Conservation (phyloP, 2,329 filamentous ascomycete genomes). For the Bertia moriformis region DNA sequence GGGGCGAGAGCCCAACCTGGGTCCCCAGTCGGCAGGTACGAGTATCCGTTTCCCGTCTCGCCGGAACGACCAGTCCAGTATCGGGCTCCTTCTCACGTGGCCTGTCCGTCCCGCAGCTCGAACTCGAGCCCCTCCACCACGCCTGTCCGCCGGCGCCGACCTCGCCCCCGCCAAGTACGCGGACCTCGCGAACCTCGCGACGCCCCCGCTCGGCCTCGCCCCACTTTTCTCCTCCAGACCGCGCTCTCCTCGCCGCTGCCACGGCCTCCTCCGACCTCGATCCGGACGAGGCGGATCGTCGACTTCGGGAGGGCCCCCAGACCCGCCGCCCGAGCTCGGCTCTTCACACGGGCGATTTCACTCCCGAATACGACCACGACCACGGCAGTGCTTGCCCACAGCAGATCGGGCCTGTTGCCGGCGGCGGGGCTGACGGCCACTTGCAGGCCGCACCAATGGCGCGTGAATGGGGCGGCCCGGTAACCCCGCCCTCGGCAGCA, state of each 20-base stretch:
- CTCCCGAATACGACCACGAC: too few relatives aligned
- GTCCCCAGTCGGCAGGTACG: constrained; percentile 45
- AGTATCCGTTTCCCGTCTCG: constrained; percentile 5
- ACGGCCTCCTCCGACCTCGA: constrained; percentile 12
- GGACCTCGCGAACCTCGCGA: too few relatives aligned
- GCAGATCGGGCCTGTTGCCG: not conserved
- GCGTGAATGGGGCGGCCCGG: too few relatives aligned
- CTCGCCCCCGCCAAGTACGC: constrained; percentile 18
- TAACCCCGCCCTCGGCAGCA: not conserved
- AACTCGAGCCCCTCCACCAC: constrained; percentile 21
- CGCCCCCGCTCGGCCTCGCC: constrained; percentile 23
- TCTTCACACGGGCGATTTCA: constrained; percentile 55
- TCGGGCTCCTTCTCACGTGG: constrained; percentile 5
- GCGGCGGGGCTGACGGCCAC: not conserved
- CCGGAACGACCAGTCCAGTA: not conserved
- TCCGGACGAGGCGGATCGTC: constrained; percentile 18
- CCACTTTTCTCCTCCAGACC: too few relatives aligned
- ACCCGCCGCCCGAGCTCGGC: constrained; percentile 75
- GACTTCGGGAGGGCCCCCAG: constrained; percentile 37
- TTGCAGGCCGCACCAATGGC: too few relatives aligned
- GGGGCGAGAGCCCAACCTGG: constrained; percentile 64
- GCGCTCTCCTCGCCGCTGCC: too few relatives aligned
- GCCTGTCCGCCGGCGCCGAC: too few relatives aligned
- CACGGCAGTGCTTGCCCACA: constrained; percentile 4
- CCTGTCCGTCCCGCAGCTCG: constrained; percentile 8